phyloP scores from a whole-genome alignment of 192 early-diverging fungal genomes.

The Umbelopsis ramanniana region DNA sequence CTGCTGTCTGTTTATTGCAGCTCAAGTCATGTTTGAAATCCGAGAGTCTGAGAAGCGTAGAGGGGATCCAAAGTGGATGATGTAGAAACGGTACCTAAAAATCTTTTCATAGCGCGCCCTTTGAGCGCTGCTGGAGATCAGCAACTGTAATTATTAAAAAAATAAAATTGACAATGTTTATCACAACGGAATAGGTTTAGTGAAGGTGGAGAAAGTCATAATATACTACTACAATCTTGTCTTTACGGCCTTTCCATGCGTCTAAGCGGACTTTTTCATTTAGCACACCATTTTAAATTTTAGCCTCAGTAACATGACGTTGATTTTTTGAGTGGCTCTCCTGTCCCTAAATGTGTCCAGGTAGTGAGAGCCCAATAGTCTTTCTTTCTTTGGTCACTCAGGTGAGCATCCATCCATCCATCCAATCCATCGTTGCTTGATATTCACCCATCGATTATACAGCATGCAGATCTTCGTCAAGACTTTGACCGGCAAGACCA shows the following conservation, averaged over 20 bases:
- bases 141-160: background rate
- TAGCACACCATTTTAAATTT: too few species aligned
- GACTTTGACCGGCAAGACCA: slow-evolving; percentile 69
- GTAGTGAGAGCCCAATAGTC: too few species aligned
- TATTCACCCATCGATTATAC: slow-evolving; percentile 5
- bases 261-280: too few species aligned
- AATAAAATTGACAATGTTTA: too few species aligned
- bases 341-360: too few species aligned
- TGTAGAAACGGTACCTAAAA: slow-evolving; percentile 24
- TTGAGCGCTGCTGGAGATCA: background rate
- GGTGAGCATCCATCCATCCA: slow-evolving; percentile 24
- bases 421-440: background rate
- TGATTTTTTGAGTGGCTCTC: too few species aligned
- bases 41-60: slow-evolving; percentile 72
- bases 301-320: too few species aligned
- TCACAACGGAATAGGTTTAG: too few species aligned
- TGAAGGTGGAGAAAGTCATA: too few species aligned
- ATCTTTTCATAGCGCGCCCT: background rate
- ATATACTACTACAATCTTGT: too few species aligned
- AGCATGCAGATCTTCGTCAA: slow-evolving; percentile 70
- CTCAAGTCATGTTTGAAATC: slow-evolving; percentile 84
- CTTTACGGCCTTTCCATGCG: too few species aligned
- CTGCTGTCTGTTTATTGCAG: slow-evolving; percentile 60
- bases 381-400: slow-evolving; percentile 20
- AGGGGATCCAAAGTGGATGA: slow-evolving; percentile 43